These are phyloP conservation scores for Hypoxylon fragiforme DNA, from an alignment of 495 filamentous ascomycete species.

Conservation along the genomic window DNA sequence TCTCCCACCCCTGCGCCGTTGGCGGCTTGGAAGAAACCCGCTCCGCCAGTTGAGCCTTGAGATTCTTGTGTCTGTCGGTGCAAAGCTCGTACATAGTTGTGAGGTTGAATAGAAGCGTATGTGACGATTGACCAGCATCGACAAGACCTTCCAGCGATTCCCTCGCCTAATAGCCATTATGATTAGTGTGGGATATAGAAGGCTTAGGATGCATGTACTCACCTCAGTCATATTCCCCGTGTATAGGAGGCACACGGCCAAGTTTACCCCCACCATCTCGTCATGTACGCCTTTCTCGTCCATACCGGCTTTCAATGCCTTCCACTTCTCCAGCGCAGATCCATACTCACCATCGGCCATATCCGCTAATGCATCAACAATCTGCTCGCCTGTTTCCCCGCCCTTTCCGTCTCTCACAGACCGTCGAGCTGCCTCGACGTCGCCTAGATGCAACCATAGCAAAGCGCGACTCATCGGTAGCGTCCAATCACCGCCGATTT, in stretches of 20 bases:
- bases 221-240: conserved; percentile 75
- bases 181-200: neutral
- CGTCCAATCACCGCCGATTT: conserved; percentile 40
- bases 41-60: conserved; percentile 73
- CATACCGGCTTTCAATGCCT: conserved; percentile 49
- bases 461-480: conserved; percentile 58
- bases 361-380: conserved; percentile 66
- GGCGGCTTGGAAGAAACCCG: conserved; percentile 60
- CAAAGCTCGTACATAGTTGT: conserved; percentile 90
- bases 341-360: conserved; percentile 80
- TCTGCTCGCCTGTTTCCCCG: conserved; percentile 31
- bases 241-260: conserved; percentile 82
- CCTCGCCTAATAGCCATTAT: conserved; percentile 53
- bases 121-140: conserved; percentile 63
- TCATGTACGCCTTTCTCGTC: conserved; percentile 40
- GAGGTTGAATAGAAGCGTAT: conserved; percentile 83
- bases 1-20: conserved; percentile 58
- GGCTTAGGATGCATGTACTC: neutral
- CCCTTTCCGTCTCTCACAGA: conserved; percentile 44
- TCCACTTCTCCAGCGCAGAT: conserved; percentile 65
- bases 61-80: conserved; percentile 67
- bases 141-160: conserved; percentile 65
- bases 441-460: conserved; percentile 74
- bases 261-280: conserved; percentile 73
- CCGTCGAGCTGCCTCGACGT: conserved; percentile 66